Percentiles rank a stretch among this genome's conserved stretches.
Conservation (phyloP, 2,329 filamentous ascomycete species). For the Trichoderma atrobrunneum region DNA sequence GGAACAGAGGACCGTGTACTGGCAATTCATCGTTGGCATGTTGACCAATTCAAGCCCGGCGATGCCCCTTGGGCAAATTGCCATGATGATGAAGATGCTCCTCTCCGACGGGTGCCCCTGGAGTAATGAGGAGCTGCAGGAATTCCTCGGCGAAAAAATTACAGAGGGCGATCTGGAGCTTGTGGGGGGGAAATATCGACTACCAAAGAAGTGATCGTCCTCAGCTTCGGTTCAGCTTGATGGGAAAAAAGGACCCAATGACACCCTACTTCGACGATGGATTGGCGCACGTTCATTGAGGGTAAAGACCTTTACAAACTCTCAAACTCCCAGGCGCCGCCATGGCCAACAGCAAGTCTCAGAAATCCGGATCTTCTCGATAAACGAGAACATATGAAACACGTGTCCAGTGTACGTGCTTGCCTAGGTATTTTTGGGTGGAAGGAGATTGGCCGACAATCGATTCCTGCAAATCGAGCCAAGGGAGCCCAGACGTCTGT, state of each 20-base stretch:
- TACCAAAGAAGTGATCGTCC: conserved; percentile 53
- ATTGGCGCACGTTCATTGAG: not conserved
- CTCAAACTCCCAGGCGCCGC: not conserved
- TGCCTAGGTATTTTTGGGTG: not conserved
- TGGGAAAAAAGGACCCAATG: not conserved
- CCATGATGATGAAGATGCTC: conserved; percentile 94
- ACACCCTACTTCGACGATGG: not conserved
- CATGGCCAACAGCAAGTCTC: not conserved
- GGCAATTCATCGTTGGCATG: conserved; percentile 93
- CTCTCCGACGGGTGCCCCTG: conserved; percentile 85
- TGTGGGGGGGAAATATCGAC: conserved; percentile 66
- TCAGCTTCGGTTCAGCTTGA: not conserved
- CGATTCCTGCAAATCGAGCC: not conserved
- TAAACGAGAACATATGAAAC: not conserved
- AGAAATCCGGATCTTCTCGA: not conserved
- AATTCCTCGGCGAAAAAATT: conserved; percentile 79
- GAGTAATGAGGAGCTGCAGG: conserved; percentile 81
- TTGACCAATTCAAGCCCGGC: conserved; percentile 80
- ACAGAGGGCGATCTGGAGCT: conserved; percentile 66
- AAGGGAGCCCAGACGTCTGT: not conserved
- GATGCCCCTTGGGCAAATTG: conserved; percentile 78
- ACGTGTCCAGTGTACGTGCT: not conserved
- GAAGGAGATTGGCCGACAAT: not conserved
- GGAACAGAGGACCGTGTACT: conserved; percentile 66
- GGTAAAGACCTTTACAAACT: not conserved